Base-by-base conservation (phyloP, 2,329 filamentous ascomycete genomes). In the Fusarium newnesense region DNA sequence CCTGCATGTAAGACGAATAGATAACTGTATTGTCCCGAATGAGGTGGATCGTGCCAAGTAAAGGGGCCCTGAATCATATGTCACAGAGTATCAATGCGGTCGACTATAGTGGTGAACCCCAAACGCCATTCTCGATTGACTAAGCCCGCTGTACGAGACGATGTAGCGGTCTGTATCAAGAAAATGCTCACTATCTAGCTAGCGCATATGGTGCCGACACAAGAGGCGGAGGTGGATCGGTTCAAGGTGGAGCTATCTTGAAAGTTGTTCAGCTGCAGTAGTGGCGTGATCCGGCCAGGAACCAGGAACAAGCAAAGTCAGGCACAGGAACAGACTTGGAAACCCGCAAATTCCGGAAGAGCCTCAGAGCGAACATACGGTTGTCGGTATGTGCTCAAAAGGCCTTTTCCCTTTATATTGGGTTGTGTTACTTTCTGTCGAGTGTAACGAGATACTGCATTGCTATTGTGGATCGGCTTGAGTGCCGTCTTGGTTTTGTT, bases 301-400 rank as follows among this genome's bases (percentile, higher is more conserved):
- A 73, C 64, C 72, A 75, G 75, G 74, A 75, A 76, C 72, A 60
- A 72, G 64, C 34, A 64, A 62, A 42, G 44, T 21, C 64, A 58
- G 60, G 50, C 61, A 68, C 67, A 68, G 58, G 46, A 54, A 67
- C 46, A 60, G 34, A 56, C 39, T 64, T 32, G 32, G 47, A 46
- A 67, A 60, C 44, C 47, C 52, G 34, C 26, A 60, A 36, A 57
- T 58, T 72, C 52, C 44, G 42, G 47, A 59, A 57, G 64, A 70
- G 50, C 68, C 32, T 70, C 60, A n/a, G 52, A 42, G 46, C n/a
- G 34, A 26, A 47, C 44, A 50, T n/a, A 26, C 24, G 5, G 28
- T n/a, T 26, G 19, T 44, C n/a, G 10, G 32, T 28, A 42, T 63
- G 18, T 60, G 37, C 24, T 32, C 32, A 26, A 32, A 42, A 54